Conservation (phyloP, 2,329 filamentous ascomycete genomes). For the Pseudogymnoascus sp. region DNA sequence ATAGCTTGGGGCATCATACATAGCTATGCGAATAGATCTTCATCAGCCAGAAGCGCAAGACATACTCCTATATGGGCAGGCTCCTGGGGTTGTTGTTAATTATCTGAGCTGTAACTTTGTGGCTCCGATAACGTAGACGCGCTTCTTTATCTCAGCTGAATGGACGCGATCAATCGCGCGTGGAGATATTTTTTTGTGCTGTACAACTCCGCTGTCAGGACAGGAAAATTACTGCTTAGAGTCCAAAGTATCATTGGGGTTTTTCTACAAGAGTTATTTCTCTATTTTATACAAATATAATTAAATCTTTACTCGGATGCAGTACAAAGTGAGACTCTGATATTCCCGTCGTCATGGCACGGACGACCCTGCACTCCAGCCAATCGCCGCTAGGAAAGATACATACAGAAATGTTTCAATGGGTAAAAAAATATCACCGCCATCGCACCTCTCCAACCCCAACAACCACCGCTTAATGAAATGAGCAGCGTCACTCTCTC, state of each 20-base stretch:
- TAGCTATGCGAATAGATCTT: not conserved
- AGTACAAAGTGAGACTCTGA: not conserved
- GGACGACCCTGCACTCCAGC: not conserved
- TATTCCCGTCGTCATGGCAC: not conserved
- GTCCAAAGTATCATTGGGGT: not conserved
- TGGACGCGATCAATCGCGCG: constrained; percentile 7
- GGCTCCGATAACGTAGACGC: constrained; percentile 9
- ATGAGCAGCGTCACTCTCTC: constrained; percentile 21
- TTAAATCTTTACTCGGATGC: not conserved
- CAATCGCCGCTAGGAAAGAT: not conserved
- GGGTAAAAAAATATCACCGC: constrained; percentile 4
- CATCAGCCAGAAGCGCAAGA: not conserved
- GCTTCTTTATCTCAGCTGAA: constrained; percentile 10
- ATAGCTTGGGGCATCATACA: not conserved
- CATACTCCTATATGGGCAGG: not conserved
- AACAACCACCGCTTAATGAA: constrained; percentile 14
- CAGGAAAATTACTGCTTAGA: not conserved
- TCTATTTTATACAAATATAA: not conserved
- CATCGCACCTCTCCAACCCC: not conserved
- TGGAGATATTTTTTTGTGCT: not conserved
- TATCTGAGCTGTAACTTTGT: not conserved
- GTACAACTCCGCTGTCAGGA: not conserved
- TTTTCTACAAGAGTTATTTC: not conserved
- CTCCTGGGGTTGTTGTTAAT: not conserved
- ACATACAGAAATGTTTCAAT: constrained; percentile 1